These are phyloP conservation scores for Closterium sp. DNA, from an alignment of 139 green algal species.

Conservation along the genomic window DNA sequence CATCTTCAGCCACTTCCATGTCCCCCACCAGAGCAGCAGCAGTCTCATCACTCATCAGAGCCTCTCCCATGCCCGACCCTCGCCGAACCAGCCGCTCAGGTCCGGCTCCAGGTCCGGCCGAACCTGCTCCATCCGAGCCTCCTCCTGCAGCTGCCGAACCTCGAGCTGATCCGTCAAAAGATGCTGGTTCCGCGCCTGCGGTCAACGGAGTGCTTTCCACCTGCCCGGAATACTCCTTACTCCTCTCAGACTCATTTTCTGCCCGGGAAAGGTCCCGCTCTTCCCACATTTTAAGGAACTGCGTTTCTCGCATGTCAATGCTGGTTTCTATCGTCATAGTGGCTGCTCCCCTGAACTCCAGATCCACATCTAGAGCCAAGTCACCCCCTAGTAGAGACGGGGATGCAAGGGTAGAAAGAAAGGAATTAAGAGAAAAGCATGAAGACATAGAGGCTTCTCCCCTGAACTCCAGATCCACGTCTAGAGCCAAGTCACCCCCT, in stretches of 20 bases:
- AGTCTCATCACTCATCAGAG: neutral
- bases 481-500: neutral
- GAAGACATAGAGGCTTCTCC: neutral
- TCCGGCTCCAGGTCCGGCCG: neutral
- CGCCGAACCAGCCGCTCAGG: neutral
- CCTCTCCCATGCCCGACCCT: neutral
- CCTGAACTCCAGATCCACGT: conserved; percentile 32
- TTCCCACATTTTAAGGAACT: conserved; percentile 15
- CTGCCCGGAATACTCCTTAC: neutral
- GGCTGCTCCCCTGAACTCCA: conserved; percentile 28
- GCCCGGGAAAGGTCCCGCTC: neutral
- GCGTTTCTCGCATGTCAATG: conserved; percentile 28
- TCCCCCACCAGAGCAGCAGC: neutral
- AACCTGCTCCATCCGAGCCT: neutral
- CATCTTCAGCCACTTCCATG: neutral
- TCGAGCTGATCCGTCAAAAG: neutral
- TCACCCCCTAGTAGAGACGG: neutral
- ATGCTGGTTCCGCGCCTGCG: neutral
- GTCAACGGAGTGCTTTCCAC: neutral
- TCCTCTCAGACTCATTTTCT: neutral
- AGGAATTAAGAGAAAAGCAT: neutral
- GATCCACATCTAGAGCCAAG: conserved; percentile 20
- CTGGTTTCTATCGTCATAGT: conserved; percentile 27
- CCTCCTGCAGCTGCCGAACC: neutral
- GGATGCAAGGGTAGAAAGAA: neutral